Evolutionary conservation across 139 green algal species (phyloP).

Genomic region (Dunaliella primolecta): DNA sequence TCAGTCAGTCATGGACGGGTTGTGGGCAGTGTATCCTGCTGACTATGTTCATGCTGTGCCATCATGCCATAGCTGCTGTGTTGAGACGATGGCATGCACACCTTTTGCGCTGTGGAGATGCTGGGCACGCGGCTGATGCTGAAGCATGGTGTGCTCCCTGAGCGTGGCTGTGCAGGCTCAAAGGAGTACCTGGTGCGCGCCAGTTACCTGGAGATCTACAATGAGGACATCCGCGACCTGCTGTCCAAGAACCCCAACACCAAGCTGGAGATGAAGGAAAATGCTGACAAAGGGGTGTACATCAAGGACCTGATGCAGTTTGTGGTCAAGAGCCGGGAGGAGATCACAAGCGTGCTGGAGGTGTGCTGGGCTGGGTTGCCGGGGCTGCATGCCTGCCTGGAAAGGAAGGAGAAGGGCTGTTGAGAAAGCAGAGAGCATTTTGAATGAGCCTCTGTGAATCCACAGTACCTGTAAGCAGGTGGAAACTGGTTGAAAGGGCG

Average conservation of each 20-base stretch:
- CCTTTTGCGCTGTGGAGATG: too few species aligned
- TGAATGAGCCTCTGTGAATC: too few species aligned
- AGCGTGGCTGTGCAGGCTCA: too few species aligned
- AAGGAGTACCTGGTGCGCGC: slow-evolving; percentile 72
- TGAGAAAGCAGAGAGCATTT: too few species aligned
- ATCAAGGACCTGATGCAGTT: slow-evolving; percentile 75
- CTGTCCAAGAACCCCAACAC: slow-evolving; percentile 59
- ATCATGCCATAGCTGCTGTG: background rate
- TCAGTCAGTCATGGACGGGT: too few species aligned
- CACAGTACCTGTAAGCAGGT: too few species aligned
- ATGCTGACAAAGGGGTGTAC: slow-evolving; percentile 66
- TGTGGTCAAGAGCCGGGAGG: slow-evolving; percentile 59
- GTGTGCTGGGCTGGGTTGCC: slow-evolving; percentile 17
- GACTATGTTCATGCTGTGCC: slow-evolving; percentile 6
- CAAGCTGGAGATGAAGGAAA: slow-evolving; percentile 73
- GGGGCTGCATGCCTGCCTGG: background rate
- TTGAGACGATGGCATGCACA: background rate
- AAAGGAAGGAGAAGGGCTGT: too few species aligned
- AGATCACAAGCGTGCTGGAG: slow-evolving; percentile 67
- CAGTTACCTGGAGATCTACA: slow-evolving; percentile 86
- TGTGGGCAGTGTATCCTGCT: background rate
- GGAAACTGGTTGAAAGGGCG: too few species aligned
- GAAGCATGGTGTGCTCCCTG: too few species aligned
- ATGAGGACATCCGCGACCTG: slow-evolving; percentile 67
- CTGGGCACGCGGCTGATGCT: too few species aligned